These are phyloP conservation scores for Tetradesmus obliquus DNA, from an alignment of 139 green algal genomes.

Conservation along the genomic window DNA sequence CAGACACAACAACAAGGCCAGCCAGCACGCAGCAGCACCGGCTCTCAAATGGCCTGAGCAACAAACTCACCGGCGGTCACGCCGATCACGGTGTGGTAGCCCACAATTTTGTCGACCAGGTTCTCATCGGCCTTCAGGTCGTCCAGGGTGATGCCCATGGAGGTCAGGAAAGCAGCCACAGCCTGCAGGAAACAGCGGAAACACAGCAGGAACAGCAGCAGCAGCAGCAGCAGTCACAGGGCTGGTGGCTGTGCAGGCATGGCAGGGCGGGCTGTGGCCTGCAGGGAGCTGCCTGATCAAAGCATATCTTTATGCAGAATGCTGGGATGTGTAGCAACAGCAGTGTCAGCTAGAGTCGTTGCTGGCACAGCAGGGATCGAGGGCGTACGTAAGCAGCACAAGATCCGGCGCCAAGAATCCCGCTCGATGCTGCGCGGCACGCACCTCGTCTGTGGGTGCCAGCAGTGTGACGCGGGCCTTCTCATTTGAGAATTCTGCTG, in stretches of 20 bases:
- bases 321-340: no score
- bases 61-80: neutral
- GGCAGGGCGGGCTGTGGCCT: neutral
- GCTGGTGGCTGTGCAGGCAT: neutral
- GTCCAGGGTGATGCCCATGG: neutral
- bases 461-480: slow-evolving; percentile 10
- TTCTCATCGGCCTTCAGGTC: neutral
- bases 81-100: slow-evolving; percentile 26
- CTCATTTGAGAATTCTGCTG: neutral
- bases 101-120: slow-evolving; percentile 14
- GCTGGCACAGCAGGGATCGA: neutral
- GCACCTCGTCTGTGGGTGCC: slow-evolving; percentile 17
- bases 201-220: neutral
- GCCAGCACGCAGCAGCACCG: neutral
- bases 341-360: neutral
- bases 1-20: neutral
- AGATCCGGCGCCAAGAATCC: no score
- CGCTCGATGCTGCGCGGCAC: neutral
- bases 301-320: no score
- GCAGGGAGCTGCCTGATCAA: no score
- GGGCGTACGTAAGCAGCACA: neutral
- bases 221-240: neutral
- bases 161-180: neutral
- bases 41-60: neutral
- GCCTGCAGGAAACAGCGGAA: neutral